Evolutionary conservation across 2,329 filamentous ascomycete species (phyloP).

Genomic region (Colletotrichum sp.): DNA sequence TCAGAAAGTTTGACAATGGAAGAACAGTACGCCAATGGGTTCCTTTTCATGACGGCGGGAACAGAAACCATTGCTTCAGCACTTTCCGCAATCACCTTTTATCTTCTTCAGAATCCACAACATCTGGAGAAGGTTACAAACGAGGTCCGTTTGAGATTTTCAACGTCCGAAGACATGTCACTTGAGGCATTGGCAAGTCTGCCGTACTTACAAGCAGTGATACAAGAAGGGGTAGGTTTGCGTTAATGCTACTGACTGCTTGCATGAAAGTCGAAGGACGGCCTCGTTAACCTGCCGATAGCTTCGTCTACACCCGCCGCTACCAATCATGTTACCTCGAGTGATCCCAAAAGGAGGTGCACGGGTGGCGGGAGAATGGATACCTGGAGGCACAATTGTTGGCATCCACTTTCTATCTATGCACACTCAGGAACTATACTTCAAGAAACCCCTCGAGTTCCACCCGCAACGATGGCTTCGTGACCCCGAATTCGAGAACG

Average conservation of each 20-base stretch:
- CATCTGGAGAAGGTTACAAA: slow-evolving; percentile 4
- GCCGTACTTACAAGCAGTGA: neutral
- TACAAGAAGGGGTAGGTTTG: neutral
- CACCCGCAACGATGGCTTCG: slow-evolving; percentile 49
- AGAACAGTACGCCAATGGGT: neutral
- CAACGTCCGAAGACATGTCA: neutral
- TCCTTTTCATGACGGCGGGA: slow-evolving; percentile 4
- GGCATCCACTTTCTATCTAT: neutral
- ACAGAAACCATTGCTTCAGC: slow-evolving; percentile 2
- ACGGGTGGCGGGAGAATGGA: neutral
- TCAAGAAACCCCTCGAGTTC: slow-evolving; percentile 31
- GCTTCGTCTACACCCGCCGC: neutral
- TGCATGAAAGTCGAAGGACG: neutral
- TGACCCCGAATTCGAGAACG: neutral
- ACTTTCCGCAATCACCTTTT: neutral
- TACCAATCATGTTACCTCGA: neutral
- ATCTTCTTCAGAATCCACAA: neutral
- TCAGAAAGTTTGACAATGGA: neutral
- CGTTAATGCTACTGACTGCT: neutral
- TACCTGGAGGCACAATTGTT: neutral
- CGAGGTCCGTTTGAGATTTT: neutral
- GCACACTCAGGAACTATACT: neutral
- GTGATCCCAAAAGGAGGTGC: neutral
- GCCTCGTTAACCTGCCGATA: neutral
- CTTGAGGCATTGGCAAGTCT: neutral